Conservation (phyloP, 805 yeast species). For the Candida silvatica region DNA sequence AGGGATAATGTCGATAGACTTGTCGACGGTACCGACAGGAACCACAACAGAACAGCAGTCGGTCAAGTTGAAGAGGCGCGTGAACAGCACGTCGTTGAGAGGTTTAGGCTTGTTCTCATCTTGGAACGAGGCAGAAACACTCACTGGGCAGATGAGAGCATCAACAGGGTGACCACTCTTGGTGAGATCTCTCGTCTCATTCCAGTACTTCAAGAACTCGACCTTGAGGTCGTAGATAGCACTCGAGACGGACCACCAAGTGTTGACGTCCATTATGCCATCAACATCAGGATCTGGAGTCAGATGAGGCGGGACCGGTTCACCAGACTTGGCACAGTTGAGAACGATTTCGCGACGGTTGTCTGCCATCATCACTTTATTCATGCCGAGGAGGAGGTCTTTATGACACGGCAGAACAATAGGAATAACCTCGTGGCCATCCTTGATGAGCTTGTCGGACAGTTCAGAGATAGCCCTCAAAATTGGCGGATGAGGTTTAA, state of each 20-base stretch:
- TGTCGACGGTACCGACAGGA: slow-evolving; percentile 51
- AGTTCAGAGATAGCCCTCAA: slow-evolving; percentile 31
- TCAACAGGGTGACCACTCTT: slow-evolving; percentile 21
- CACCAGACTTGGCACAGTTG: slow-evolving; percentile 16
- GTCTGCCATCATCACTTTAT: slow-evolving; percentile 35
- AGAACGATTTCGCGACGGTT: slow-evolving; percentile 23
- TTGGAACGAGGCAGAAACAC: slow-evolving; percentile 27
- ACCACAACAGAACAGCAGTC: slow-evolving; percentile 43
- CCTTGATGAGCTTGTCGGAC: slow-evolving; percentile 12
- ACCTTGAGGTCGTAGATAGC: slow-evolving; percentile 25
- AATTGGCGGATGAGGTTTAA: slow-evolving; percentile 40
- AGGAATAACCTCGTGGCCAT: slow-evolving; percentile 42
- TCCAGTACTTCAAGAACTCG: slow-evolving; percentile 27
- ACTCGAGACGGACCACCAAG: slow-evolving; percentile 34
- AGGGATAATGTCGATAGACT: slow-evolving; percentile 24
- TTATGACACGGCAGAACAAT: slow-evolving; percentile 35
- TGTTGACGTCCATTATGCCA: too few species aligned
- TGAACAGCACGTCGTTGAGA: too few species aligned
- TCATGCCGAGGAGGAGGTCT: slow-evolving; percentile 13
- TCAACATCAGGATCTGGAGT: too few species aligned
- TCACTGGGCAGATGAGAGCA: slow-evolving; percentile 35
- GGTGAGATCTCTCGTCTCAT: slow-evolving; percentile 5
- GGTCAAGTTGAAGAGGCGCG: slow-evolving; percentile 35
- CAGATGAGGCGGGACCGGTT: slow-evolving; percentile 13
- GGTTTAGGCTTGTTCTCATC: slow-evolving; percentile 20